These are phyloP conservation scores for Globisporangium paddicum DNA, from an alignment of 352 stramenopile genomes.

Conservation along the genomic window DNA sequence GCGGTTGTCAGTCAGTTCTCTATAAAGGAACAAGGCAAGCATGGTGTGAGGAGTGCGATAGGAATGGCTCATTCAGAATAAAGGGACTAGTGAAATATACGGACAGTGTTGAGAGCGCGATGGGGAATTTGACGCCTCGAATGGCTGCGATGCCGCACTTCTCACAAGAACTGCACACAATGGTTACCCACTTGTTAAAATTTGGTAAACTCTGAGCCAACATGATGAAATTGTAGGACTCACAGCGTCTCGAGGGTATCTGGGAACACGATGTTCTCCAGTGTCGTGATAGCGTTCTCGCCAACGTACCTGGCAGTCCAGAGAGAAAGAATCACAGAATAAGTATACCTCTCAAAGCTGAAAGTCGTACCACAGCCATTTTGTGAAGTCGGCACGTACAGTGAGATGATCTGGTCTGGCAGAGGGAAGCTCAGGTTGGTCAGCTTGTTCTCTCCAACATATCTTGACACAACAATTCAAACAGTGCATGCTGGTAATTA, in stretches of 20 bases:
- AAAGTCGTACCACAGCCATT: background rate
- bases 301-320: conserved; percentile 14
- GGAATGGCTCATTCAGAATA: no score
- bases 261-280: conserved; percentile 39
- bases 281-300: conserved; percentile 29
- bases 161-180: conserved; percentile 10
- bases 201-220: background rate
- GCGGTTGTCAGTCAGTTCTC: conserved; percentile 3
- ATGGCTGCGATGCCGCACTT: conserved; percentile 17
- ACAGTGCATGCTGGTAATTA: no score
- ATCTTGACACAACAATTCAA: background rate
- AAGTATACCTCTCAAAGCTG: background rate
- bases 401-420: background rate
- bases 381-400: background rate
- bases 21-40: background rate
- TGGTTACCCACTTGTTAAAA: background rate
- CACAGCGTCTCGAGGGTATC: conserved; percentile 33
- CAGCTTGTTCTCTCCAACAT: background rate
- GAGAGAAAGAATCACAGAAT: background rate
- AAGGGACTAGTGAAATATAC: background rate
- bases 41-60: no score
- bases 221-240: background rate
- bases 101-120: conserved; percentile 35
- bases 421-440: conserved; percentile 1
- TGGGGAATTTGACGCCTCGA: conserved; percentile 22